A percentile compares a stretch with the other conserved stretches of the same genome.
Conservation (phyloP, 768 basidiomycete species). For the Lyophyllum shimeji region DNA sequence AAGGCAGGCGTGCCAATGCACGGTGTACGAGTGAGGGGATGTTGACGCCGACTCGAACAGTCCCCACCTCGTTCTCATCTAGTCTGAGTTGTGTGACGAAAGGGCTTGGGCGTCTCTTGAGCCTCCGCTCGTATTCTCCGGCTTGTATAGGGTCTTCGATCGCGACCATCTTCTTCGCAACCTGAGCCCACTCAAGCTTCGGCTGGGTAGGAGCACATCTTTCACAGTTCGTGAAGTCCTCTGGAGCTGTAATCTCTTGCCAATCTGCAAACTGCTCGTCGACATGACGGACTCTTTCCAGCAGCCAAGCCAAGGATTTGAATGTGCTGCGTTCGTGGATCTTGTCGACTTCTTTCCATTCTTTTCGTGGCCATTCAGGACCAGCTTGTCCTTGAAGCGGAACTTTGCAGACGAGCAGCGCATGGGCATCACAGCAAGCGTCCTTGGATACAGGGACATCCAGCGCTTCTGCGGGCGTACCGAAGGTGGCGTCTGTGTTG, state of each 20-base stretch:
- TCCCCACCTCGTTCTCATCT: slow-evolving; percentile 59
- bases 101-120: slow-evolving; percentile 84
- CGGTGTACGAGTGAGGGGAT: slow-evolving; percentile 85
- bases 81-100: slow-evolving; percentile 84
- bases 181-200: slow-evolving; percentile 69
- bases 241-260: slow-evolving; percentile 53
- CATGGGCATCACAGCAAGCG: slow-evolving; percentile 73
- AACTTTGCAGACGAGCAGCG: slow-evolving; percentile 75
- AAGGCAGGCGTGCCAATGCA: slow-evolving; percentile 77
- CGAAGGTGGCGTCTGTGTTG: slow-evolving; percentile 58
- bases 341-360: slow-evolving; percentile 83
- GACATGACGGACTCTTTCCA: slow-evolving; percentile 79
- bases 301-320: slow-evolving; percentile 80
- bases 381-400: slow-evolving; percentile 71
- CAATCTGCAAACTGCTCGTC: slow-evolving; percentile 65
- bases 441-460: slow-evolving; percentile 52
- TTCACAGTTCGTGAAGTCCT: slow-evolving; percentile 58
- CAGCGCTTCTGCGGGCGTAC: slow-evolving; percentile 57
- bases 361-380: slow-evolving; percentile 72
- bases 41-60: slow-evolving; percentile 85
- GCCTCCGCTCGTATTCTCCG: slow-evolving; percentile 82
- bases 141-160: slow-evolving; percentile 86
- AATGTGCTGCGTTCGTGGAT: slow-evolving; percentile 83
- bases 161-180: slow-evolving; percentile 60
- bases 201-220: slow-evolving; percentile 84